These are phyloP conservation scores for Talaromyces islandicus DNA, from an alignment of 2,329 filamentous ascomycete genomes.

Conservation along the genomic window DNA sequence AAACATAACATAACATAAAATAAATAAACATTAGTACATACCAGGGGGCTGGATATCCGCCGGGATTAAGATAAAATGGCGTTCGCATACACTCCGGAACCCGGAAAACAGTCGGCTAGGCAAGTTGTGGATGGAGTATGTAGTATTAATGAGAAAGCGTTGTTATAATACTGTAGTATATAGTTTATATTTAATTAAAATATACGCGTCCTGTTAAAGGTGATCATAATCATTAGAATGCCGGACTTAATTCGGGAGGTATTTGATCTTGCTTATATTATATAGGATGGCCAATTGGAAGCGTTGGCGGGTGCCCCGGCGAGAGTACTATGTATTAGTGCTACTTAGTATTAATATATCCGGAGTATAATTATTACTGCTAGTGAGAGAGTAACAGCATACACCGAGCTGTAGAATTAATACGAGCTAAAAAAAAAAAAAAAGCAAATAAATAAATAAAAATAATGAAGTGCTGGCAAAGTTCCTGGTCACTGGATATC, in stretches of 20 bases:
- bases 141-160: not conserved
- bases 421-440: not conserved
- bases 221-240: not conserved
- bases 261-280: not conserved
- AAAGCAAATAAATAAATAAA: not conserved
- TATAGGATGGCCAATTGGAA: not conserved
- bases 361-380: not conserved
- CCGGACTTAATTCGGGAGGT: not conserved
- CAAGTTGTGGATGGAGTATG: too few species aligned
- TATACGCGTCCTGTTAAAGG: not conserved
- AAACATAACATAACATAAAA: too few species aligned
- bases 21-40: not conserved
- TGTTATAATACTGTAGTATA: too few species aligned
- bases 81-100: not conserved
- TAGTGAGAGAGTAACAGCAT: not conserved
- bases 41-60: not conserved
- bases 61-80: not conserved
- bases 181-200: too few species aligned
- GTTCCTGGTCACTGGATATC: too few species aligned
- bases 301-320: not conserved
- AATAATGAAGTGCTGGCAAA: too few species aligned
- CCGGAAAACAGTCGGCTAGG: not conserved
- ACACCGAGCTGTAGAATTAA: not conserved
- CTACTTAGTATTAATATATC: not conserved
- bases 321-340: not conserved